Evolutionary conservation across 2,329 filamentous ascomycete species (phyloP), one percentile per base, ranked within the genome.

Genomic region (Sphaceloma murrayae): DNA sequence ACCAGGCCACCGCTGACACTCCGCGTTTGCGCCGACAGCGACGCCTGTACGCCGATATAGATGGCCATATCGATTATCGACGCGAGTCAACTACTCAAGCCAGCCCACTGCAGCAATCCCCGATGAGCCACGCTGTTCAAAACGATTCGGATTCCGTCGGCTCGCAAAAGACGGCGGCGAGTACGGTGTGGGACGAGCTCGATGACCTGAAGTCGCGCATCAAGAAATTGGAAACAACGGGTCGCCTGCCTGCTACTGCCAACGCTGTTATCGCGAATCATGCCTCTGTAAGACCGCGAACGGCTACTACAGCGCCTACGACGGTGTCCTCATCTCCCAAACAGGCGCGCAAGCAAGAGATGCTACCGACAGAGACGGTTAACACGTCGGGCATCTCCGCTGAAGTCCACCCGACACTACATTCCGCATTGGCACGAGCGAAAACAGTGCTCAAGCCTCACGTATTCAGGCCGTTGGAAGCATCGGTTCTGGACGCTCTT

Each of bases 161-260:
- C 24, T 96, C 91, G 0, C 91, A 85, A 1, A 27, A 27, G 13
- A 87, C 82, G 1, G 86, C 85, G 1, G 85, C 88, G 9, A 93
- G 87, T 2, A 95, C 87, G 0, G 85, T 98, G 2, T 98, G 91
- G 91, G 91, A 96, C 59, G 91, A 98, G 62, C 67, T 98, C 19
- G 91, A 96, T 54, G 91, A 96, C 52, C 67, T 98, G 34, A 96
- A 96, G 61, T 91, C 85, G 30, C 78, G 91, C 21, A 94, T 98
- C 54, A 80, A 85, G 54, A 84, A 86, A 48, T 74, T 98, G 7
- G 91, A 96, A 61, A 65, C 93, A 53, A 93, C 85, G 2, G 88
- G 88, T 47, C 94, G 93, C 62, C 67, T 91, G 24, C 87, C 88
- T 0, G 68, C 85, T 1, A 87, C 84, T 2, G 89, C 87, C 2